Percentiles rank a stretch among this genome's conserved stretches.
phyloP scores from a whole-genome alignment of 2,329 filamentous ascomycete species.

The Emergomyces africanus region DNA sequence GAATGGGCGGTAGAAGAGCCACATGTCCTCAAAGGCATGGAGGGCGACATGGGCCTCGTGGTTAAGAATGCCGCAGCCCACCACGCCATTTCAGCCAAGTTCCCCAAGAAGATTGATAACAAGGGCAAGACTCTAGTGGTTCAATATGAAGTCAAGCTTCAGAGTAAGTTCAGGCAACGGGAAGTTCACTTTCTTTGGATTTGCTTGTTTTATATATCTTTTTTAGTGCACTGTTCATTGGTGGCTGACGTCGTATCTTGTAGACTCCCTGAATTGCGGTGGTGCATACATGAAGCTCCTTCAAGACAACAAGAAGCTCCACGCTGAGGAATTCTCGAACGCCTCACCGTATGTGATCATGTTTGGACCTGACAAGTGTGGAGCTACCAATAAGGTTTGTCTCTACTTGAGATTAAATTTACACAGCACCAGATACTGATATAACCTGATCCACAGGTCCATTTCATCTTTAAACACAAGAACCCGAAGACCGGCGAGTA shows the following conservation, averaged over 20 bases:
- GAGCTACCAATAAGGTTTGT: conserved; percentile 89
- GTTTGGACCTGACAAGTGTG: conserved; percentile 99
- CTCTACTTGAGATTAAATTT: conserved; percentile 2
- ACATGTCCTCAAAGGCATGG: conserved; percentile 74
- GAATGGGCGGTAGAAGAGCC: conserved; percentile 97
- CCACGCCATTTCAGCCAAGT: conserved; percentile 98
- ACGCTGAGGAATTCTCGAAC: conserved; percentile 96
- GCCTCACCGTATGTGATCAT: conserved; percentile 97
- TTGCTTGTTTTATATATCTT: too few relatives aligned
- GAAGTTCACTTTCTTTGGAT: too few relatives aligned
- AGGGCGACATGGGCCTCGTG: conserved; percentile 91
- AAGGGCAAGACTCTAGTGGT: conserved; percentile 95
- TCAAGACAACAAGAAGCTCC: conserved; percentile 91
- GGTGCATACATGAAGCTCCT: conserved; percentile 99
- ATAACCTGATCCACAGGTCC: conserved; percentile 36
- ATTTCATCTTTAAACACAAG: conserved; percentile 99
- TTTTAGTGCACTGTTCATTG: conserved; percentile 10
- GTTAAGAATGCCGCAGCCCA: conserved; percentile 97
- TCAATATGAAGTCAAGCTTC: conserved; percentile 98
- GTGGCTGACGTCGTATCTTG: conserved; percentile 18
- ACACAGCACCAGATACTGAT: conserved; percentile 2
- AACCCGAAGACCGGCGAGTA: conserved; percentile 99
- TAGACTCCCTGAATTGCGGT: conserved; percentile 91
- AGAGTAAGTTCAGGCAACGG: conserved; percentile 54
- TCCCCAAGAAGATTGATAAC: conserved; percentile 91